Evolutionary conservation across 495 filamentous ascomycete species (phyloP), one percentile per base, ranked within the genome.

Genomic region (Diplogelasinospora grovesii): DNA sequence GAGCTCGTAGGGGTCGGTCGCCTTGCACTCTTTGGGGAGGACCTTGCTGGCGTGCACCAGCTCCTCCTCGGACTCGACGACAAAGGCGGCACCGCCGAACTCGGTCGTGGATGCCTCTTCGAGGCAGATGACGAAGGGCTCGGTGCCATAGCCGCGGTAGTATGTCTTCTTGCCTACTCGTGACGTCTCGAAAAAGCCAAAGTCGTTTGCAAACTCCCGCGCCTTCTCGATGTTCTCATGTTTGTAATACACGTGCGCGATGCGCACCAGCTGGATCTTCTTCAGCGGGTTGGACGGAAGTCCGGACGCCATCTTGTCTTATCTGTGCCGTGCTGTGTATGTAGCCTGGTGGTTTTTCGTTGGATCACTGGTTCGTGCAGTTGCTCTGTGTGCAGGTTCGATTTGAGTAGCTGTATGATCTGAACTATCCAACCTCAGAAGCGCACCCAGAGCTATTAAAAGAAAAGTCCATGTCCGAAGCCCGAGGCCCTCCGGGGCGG

Each of bases 131-230:
- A 79, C 58, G 46, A 74, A 81, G 11, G 74, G 78, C 36, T 81
- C 76, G n/a, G 57, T 58, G 7, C 78, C 75, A 50, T 78, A 79
- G 5, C 78, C 77, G 21, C 75, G 65, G 57, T 66, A 80, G 63
- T 71, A 81, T 8, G 75, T 69, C 37, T 67, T 68, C 35, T 69
- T 58, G 19, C 69, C 65, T 2, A 68, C 52, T 31, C 56, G 54
- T 27, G 66, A 64, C 3, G 56, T 55, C 24, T 71, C 60, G 9
- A 50, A 51, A 53, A 82, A 73, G 41, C 78, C 77, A 55, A 82
- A 82, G 57, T 79, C 76, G 1, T 61, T 52, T 6, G 71, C 54
- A 47, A 81, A 81, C 24, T 57, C 38, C 28, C 63, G 52, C 8
- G 73, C 71, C 4, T 55, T 53, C 4, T 68, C 65, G 28, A 79